Evolutionary conservation across 139 green algal species (phyloP), one percentile per base, ranked within the genome.

Genomic region (Bryopsis sp.): DNA sequence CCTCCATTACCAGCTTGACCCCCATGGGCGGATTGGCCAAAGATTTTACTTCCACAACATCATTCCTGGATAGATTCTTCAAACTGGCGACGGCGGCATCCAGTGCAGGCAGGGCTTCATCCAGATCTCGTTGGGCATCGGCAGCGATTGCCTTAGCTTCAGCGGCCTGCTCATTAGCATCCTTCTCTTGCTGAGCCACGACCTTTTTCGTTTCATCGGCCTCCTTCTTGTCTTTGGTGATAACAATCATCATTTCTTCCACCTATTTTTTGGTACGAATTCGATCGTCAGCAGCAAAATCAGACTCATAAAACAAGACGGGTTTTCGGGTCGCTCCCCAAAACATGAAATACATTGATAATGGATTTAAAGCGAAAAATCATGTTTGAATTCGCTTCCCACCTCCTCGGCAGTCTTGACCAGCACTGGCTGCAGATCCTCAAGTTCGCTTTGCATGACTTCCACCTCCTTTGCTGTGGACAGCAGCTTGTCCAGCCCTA

Each of bases 1-100:
- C 87, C 74, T 95, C 87, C 82, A 91, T 88, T 3, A 91, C 85
- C 32, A 91, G 64, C 72, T 87, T 88, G 1, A 92, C 83, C 15
- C 83, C 80, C 28, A 72, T 70, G 1, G 85, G 86, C 8, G 86
- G 86, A 71, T 90, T 93, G 29, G 72, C 58, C 75, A 93, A 63
- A 8, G 77, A 70, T 76, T 89, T 89, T 26, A 93, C 84, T 74
- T 92, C 86, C 54, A 90, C 84, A 31, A 93, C 80, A 48, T 93
- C 85, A 57, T 87, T 88, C 31, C 82, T 54, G 35, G 34, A 77
- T 46, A 92, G 78, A 66, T 86, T 90, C 79, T 93, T 90, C 19
- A 90, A 73, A 34, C 38, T 79, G 33, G 75, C 70, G 46, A 92
- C 65, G 7, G 86, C 85, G 28, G 76, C 82, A 58, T 93, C 86